phyloP scores from a whole-genome alignment of 352 stramenopile genomes.

The Phytophthora citricola region DNA sequence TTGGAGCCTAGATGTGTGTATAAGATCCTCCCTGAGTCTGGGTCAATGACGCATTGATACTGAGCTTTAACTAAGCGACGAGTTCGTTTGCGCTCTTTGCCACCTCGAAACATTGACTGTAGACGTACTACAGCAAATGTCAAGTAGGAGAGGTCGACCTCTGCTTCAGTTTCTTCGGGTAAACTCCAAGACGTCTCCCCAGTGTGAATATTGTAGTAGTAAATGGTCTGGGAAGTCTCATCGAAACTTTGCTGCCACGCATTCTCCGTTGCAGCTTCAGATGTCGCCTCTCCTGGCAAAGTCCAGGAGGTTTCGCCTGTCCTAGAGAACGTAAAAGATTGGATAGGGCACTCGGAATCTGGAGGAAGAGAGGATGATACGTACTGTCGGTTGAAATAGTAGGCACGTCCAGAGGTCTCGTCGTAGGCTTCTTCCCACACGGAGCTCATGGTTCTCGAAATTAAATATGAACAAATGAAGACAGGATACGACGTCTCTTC shows the following conservation, averaged over 20 bases:
- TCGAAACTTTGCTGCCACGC: constrained; percentile 73
- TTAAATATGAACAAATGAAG: background rate
- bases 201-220: constrained; percentile 76
- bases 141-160: constrained; percentile 51
- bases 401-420: constrained; percentile 37
- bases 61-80: constrained; percentile 37
- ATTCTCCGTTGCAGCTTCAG: constrained; percentile 19
- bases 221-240: constrained; percentile 66
- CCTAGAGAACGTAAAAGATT: constrained; percentile 23
- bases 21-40: constrained; percentile 41
- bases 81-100: constrained; percentile 38
- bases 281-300: constrained; percentile 33
- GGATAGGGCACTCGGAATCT: background rate
- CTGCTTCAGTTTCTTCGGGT: constrained; percentile 35
- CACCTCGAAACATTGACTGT: constrained; percentile 57
- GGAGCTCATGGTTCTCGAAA: constrained; percentile 16
- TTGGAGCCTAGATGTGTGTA: constrained; percentile 56
- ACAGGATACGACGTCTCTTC: background rate
- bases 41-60: constrained; percentile 50
- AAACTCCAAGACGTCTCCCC: constrained; percentile 76
- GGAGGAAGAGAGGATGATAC: background rate
- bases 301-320: constrained; percentile 73
- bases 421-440: constrained; percentile 68
- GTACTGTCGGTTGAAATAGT: constrained; percentile 70
- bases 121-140: constrained; percentile 52